These are phyloP conservation scores for Madurella mycetomatis DNA, from an alignment of 2,329 filamentous ascomycete species.

Conservation along the genomic window DNA sequence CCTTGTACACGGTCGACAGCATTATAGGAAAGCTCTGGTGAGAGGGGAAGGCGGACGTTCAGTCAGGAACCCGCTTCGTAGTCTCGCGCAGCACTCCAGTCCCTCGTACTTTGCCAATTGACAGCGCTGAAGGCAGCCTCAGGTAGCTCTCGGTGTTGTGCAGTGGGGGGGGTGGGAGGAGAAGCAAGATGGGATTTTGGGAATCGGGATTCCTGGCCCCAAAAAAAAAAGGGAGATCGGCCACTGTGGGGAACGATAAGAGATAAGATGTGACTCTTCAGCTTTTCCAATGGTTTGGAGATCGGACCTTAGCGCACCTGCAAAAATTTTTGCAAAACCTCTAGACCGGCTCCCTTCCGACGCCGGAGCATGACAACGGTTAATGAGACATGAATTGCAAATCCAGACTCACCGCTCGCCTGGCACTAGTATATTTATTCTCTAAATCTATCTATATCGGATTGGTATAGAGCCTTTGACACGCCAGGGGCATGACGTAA, in stretches of 20 bases:
- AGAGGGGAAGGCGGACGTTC: slow-evolving; percentile 6
- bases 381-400: not conserved
- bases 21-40: slow-evolving; percentile 21
- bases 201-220: slow-evolving; percentile 10
- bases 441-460: too few species aligned
- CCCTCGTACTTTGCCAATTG: slow-evolving; percentile 23
- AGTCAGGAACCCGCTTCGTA: slow-evolving; percentile 9
- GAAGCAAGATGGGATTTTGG: slow-evolving; percentile 16
- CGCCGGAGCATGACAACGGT: slow-evolving; percentile 10
- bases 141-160: slow-evolving; percentile 10
- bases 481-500: too few species aligned
- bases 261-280: slow-evolving; percentile 23
- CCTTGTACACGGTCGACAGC: slow-evolving; percentile 38
- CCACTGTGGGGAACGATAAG: slow-evolving; percentile 23
- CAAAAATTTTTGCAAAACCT: slow-evolving; percentile 17
- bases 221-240: slow-evolving; percentile 19
- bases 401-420: too few species aligned
- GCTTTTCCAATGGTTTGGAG: slow-evolving; percentile 1
- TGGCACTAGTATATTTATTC: too few species aligned
- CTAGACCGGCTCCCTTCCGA: slow-evolving; percentile 13
- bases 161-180: slow-evolving; percentile 6
- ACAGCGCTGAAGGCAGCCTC: slow-evolving; percentile 15
- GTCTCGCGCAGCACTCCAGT: slow-evolving; percentile 16
- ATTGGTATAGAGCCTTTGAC: too few species aligned
- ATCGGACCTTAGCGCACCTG: slow-evolving; percentile 12